Evolutionary conservation across 495 filamentous ascomycete genomes (phyloP), one percentile per base, ranked within the genome.

Genomic region (Corynascus novoguineensis): DNA sequence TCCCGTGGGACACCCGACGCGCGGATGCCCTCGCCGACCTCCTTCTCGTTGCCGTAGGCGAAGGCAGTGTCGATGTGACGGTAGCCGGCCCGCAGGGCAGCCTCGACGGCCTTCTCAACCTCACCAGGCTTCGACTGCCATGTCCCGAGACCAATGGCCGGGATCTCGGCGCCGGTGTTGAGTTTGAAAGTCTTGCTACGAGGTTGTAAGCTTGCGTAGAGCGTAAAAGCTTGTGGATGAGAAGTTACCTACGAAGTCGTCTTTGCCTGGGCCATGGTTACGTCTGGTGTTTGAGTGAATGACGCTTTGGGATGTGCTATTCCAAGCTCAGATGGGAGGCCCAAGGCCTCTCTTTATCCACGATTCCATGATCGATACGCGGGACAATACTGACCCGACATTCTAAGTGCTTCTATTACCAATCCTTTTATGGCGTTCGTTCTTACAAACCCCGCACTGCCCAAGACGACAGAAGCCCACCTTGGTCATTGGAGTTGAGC

Each of bases 21-120:
- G 57, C 77, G 77, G 66, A 95, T 90, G 42, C 87, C 90, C 60
- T 86, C 74, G 57, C 88, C 90, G 53, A 93, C 88, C 64, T 89
- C 88, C 48, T 81, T 72, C 73, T 95, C 91, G 74, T 95, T 95
- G 63, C 84, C 86, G 68, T 95, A 95, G 19, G 84, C 87, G 53
- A 84, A 75, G n/a, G 90, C 91, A 27, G 81, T 85, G 61, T 78
- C 77, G 64, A 79, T 79, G 70, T 79, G 78, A 0, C 71, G 71
- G 63, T 77, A 80, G n/a, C 90, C 90, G 38, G 78, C 79, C 45
- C 83, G 75, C 24, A 93, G 75, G 12, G 90, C 90, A n/a, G 80
- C 78, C 70, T 84, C 83, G 51, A 95, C 90, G 37, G 89, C 88
- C 41, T 59, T 65, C 46, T 63, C 66, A 3, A 74, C 72, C 55